Evolutionary conservation across 495 filamentous ascomycete species (phyloP).

Genomic region (Friedmanniomyces endolithicus): DNA sequence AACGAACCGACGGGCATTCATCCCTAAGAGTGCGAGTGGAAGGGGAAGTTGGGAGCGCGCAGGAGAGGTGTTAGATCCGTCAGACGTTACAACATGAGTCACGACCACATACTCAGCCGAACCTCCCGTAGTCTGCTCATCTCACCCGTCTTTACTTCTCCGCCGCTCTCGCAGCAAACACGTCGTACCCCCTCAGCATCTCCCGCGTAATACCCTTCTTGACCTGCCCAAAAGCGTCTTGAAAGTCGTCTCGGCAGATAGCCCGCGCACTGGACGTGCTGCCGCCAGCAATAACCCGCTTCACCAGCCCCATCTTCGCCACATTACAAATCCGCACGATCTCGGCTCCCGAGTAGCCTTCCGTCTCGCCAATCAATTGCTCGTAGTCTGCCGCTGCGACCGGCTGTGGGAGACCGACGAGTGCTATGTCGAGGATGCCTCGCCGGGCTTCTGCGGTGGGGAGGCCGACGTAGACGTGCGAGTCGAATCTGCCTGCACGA

Average conservation of each 20-base stretch:
- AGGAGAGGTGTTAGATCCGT: too few relatives aligned
- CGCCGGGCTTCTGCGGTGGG: constrained; percentile 62
- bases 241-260: constrained; percentile 10
- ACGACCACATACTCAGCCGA: neutral
- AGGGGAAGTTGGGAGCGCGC: too few relatives aligned
- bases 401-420: constrained; percentile 46
- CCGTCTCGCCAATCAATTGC: constrained; percentile 53
- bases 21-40: too few relatives aligned
- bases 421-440: constrained; percentile 63
- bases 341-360: constrained; percentile 83
- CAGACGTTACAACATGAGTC: too few relatives aligned
- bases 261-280: constrained; percentile 23
- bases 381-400: constrained; percentile 50
- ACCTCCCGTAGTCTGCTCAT: neutral
- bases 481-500: constrained; percentile 77
- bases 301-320: constrained; percentile 28
- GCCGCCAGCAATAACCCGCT: constrained; percentile 41
- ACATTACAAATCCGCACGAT: constrained; percentile 67
- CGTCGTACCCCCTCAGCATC: constrained; percentile 15
- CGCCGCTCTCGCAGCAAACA: constrained; percentile 1
- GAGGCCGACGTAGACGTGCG: constrained; percentile 79
- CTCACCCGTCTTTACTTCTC: neutral
- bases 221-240: constrained; percentile 7
- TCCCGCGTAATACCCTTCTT: constrained; percentile 12
- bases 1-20: too few relatives aligned